Evolutionary conservation across 2,329 filamentous ascomycete genomes (phyloP), one percentile per base, ranked within the genome.

Genomic region (Epichloe brachyelytri): DNA sequence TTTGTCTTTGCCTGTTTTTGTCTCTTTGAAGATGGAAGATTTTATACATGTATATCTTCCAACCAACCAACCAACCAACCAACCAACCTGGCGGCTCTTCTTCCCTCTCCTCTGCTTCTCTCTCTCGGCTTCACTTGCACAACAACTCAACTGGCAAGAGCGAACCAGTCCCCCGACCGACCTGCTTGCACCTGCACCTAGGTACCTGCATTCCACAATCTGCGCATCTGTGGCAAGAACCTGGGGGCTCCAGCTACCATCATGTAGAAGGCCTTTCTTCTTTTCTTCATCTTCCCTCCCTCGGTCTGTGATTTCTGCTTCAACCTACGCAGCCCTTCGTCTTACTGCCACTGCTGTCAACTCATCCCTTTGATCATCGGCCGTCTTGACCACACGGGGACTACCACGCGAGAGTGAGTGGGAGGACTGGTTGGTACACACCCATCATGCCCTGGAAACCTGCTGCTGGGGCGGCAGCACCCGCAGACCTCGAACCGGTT

Each of bases 391-490:
- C 22, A 26, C 6, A 26, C 20, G 19, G 10, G 26, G 26, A 30
- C 26, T 30, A 30, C 26, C 26, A 30, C 26, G 26, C 26, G 26
- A 30, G 8, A 10, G 8, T 30, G 26, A 30, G 26, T 10, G 26
- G 26, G 26, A 30, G 26, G 26, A 30, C 26, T 10, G 8, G 8
- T 30, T 11, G 26, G 15, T 12, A 30, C 38, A 3, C 26, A 17
- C 17, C n/a, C 37, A 47, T 12, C 55, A 65, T 59, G 54, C 58
- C 75, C 43, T 77, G 76, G 67, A 77, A 72, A 60, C 64, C 69
- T 48, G 57, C 66, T 36, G 62, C 73, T 49, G 66, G 60, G 59
- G 66, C 56, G 67, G 54, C 33, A 53, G 50, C 46, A 33, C 30
- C 54, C 50, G 52, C 52, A 58, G 55, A 50, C 56, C 60, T 45